These are phyloP conservation scores for Calonectria pseudoturangicola DNA, from an alignment of 2,329 filamentous ascomycete species.

Conservation along the genomic window DNA sequence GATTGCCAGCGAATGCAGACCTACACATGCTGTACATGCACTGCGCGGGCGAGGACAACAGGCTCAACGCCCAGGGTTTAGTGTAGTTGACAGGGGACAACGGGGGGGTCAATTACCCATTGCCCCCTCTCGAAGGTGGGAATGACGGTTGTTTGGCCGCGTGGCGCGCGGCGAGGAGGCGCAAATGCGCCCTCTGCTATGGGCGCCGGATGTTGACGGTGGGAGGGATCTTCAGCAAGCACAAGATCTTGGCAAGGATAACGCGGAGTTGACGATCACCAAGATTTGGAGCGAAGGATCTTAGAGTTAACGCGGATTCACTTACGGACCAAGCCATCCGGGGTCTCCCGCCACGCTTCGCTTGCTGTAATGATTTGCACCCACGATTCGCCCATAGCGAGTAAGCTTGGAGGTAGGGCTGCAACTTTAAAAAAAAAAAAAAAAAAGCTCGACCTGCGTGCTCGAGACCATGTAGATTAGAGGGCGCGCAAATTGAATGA, in stretches of 20 bases:
- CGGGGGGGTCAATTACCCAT: neutral
- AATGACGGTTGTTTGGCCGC: constrained; percentile 11
- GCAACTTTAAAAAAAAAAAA: constrained; percentile 23
- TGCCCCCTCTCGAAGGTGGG: neutral
- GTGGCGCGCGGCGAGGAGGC: constrained; percentile 10
- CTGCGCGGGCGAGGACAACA: constrained; percentile 16
- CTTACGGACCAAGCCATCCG: constrained; percentile 27
- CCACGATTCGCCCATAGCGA: constrained; percentile 10
- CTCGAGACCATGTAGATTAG: neutral
- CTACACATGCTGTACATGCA: constrained; percentile 1
- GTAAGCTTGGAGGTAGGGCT: constrained; percentile 33
- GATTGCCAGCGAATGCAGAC: constrained; percentile 16
- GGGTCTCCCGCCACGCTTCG: constrained; percentile 24
- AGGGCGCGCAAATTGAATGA: neutral
- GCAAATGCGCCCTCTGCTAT: constrained; percentile 10
- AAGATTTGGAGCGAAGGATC: constrained; percentile 25
- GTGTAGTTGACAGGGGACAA: constrained; percentile 13
- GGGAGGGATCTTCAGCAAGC: neutral
- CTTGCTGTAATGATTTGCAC: constrained; percentile 26
- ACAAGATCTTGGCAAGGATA: constrained; percentile 14
- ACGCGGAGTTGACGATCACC: constrained; percentile 1
- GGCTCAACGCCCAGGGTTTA: constrained; percentile 11
- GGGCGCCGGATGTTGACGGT: neutral
- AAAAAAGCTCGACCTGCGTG: neutral
- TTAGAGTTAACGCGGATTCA: constrained; percentile 37